These are phyloP conservation scores for Penicillium malachiteum DNA, from an alignment of 495 filamentous ascomycete genomes.

Conservation along the genomic window DNA sequence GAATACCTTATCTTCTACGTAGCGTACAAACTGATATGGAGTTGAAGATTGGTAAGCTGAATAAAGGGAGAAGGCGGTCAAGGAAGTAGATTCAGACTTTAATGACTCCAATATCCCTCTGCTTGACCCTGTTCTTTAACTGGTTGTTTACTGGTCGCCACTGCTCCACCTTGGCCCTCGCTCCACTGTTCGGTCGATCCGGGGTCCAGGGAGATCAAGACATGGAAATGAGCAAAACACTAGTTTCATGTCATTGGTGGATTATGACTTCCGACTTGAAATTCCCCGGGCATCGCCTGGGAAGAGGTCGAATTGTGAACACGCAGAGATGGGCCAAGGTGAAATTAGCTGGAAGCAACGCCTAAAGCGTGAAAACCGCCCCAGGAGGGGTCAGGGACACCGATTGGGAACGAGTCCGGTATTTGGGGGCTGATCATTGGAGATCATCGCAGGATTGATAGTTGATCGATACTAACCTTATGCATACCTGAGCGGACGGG, in stretches of 20 bases:
- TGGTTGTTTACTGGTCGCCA: conserved; percentile 17
- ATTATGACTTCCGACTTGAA: conserved; percentile 16
- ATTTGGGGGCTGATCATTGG: background rate
- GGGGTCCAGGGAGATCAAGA: conserved; percentile 17
- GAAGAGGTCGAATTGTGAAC: background rate
- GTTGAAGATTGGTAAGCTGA: too few relatives aligned
- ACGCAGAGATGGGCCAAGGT: conserved; percentile 2
- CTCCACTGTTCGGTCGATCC: conserved; percentile 31
- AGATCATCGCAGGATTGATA: background rate
- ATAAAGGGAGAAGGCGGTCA: too few relatives aligned
- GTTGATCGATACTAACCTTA: background rate
- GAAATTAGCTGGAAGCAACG: background rate
- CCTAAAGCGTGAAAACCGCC: background rate
- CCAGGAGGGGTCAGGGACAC: background rate
- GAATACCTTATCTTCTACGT: too few relatives aligned
- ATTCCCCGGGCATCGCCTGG: background rate
- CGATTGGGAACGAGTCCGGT: background rate
- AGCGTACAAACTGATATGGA: too few relatives aligned
- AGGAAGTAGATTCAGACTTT: too few relatives aligned
- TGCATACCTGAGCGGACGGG: background rate
- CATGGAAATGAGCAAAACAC: background rate
- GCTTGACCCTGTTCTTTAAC: background rate
- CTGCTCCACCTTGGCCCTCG: conserved; percentile 9
- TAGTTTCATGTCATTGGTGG: conserved; percentile 18
- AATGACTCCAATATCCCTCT: background rate